Base-by-base conservation (phyloP, 331 rosid genomes). In the Arachis monticola region DNA sequence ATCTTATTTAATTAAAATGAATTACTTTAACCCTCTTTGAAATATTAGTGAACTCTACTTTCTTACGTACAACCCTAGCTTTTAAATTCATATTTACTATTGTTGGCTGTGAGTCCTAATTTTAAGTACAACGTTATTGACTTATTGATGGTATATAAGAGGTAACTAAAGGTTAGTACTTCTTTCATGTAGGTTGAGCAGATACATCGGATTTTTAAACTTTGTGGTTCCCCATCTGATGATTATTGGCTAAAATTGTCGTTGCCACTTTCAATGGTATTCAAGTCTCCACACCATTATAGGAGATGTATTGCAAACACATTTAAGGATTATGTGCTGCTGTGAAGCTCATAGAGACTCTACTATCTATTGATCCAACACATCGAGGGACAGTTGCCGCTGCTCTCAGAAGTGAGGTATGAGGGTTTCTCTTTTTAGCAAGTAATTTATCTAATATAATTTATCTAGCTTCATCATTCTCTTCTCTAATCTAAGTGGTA, bases 221-320 rank as follows among this genome's bases (percentile, higher is more conserved):
- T 95, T 27, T 92, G 99, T 50, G 99, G 99, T 65, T 95, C 99
- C 14, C 99, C 99, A 17, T 80, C 97, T 13, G 93, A 92, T 35
- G 97, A 95, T 46, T 95, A 92, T 66, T 92, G 99, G 97, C 82
- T 70, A 13, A 92, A 86, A 63, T 82, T 81, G 80, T 83, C 86
- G 74, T 79, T 81, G 73, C 81, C 93, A 30, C 87, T 69, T 80
- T 85, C 97, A 45, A 74, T 88, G 55, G 85, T 83, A 60, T 88
- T 95, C 87, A 86, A 75, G 83, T 97, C 96, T n/a, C 92, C 97
- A 9, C 92, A 86, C 64, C 87, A 89, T 70, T 95, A 95, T 74
- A 85, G 89, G 77, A 77, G 92, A 64, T 85, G 97, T 77, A 73
- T 92, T 75, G 70, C 84, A 5, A 97, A 92, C 44, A 85, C 88